Percentiles rank a stretch among this genome's conserved stretches.
Conservation (phyloP, 2,329 filamentous ascomycete species). For the Colletotrichum plurivorum region DNA sequence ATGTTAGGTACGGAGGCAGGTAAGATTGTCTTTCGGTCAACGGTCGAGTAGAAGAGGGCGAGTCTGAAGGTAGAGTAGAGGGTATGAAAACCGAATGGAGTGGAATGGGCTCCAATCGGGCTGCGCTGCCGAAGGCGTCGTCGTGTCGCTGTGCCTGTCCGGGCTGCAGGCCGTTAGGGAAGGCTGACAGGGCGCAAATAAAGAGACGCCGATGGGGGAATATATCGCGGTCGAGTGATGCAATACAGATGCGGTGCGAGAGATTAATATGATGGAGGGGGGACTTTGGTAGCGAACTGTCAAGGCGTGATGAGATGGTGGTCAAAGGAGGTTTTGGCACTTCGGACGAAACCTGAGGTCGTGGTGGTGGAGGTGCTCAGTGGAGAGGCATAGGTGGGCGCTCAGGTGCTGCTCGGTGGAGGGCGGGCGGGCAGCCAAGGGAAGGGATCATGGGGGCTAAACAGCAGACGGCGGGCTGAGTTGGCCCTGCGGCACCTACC, state of each 20-base stretch:
- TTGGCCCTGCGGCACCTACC: too few species aligned
- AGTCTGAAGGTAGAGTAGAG: too few species aligned
- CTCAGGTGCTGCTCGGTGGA: slow-evolving; percentile 4
- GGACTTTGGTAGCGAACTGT: slow-evolving; percentile 31
- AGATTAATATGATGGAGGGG: slow-evolving; percentile 31
- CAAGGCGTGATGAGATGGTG: slow-evolving; percentile 36
- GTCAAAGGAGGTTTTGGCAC: slow-evolving; percentile 40
- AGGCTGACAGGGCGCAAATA: slow-evolving; percentile 15
- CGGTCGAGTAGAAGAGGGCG: slow-evolving; percentile 1
- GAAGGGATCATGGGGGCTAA: slow-evolving; percentile 1
- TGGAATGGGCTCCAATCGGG: slow-evolving; percentile 37
- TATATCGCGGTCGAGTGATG: slow-evolving; percentile 10
- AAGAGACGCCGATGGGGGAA: slow-evolving; percentile 1
- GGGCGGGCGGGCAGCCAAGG: not conserved
- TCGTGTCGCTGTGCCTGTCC: slow-evolving; percentile 1
- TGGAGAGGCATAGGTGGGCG: too few species aligned
- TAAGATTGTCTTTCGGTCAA: not conserved
- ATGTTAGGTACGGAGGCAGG: too few species aligned
- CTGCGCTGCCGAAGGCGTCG: slow-evolving; percentile 28
- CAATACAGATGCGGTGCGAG: slow-evolving; percentile 25
- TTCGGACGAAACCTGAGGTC: slow-evolving; percentile 39
- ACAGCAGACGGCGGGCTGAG: not conserved
- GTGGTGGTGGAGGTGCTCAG: slow-evolving; percentile 16
- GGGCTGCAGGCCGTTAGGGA: slow-evolving; percentile 1
- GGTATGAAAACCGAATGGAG: too few species aligned